These are phyloP conservation scores for Gossypium davidsonii DNA, from an alignment of 441 rosid species.

Conservation along the genomic window DNA sequence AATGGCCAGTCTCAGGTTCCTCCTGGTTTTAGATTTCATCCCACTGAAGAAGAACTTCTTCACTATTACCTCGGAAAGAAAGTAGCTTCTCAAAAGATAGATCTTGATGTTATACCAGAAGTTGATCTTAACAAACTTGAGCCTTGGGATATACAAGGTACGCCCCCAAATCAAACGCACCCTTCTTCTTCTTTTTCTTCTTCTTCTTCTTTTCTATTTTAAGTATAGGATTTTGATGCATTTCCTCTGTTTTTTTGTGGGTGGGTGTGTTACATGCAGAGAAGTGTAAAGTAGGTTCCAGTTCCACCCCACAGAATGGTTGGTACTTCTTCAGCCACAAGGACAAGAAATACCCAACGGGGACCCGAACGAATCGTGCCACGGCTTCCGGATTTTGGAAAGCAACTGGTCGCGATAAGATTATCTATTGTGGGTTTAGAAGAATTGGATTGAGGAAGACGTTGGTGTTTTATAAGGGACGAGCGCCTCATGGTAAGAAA, in stretches of 20 bases:
- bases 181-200: neutral
- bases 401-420: constrained; percentile 93
- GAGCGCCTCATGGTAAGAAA: constrained; percentile 94
- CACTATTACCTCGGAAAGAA: constrained; percentile 88
- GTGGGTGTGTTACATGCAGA: constrained; percentile 31
- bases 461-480: constrained; percentile 77
- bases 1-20: constrained; percentile 95
- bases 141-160: constrained; percentile 98
- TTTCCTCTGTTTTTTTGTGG: neutral
- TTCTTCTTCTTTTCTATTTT: too few relatives aligned
- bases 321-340: constrained; percentile 97
- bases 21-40: constrained; percentile 80
- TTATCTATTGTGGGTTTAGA: constrained; percentile 56
- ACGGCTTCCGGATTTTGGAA: constrained; percentile 95
- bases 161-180: neutral
- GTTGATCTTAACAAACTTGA: constrained; percentile 97
- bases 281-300: constrained; percentile 80
- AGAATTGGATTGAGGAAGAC: constrained; percentile 92
- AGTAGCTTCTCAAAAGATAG: constrained; percentile 73
- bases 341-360: constrained; percentile 92
- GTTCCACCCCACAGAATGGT: constrained; percentile 86
- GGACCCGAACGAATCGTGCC: constrained; percentile 87
- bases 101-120: constrained; percentile 88
- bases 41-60: constrained; percentile 82
- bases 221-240: neutral